Percentiles rank a stretch among this genome's conserved stretches.
Evolutionary conservation across 2,329 filamentous ascomycete genomes (phyloP).

Genomic region (Trichoderma breve): DNA sequence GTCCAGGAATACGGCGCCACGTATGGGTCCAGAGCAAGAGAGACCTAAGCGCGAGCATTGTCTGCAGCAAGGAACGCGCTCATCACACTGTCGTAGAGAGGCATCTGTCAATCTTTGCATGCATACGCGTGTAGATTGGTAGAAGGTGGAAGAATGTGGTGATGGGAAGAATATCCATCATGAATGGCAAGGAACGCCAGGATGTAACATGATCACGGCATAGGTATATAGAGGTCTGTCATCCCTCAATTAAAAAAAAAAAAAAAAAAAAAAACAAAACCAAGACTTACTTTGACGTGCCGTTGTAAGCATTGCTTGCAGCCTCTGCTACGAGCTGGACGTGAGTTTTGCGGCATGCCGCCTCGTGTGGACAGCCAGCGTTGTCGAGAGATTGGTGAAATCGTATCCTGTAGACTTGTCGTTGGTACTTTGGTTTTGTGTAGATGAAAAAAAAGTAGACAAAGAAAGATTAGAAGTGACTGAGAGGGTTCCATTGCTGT

Average conservation of each 20-base stretch:
- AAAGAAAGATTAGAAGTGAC: neutral
- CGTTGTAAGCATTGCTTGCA: neutral
- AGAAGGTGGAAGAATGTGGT: neutral
- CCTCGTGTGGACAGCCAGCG: neutral
- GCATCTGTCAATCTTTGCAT: neutral
- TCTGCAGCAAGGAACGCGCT: neutral
- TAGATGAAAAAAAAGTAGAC: neutral
- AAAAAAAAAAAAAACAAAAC: too few relatives aligned
- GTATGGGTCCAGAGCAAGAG: neutral
- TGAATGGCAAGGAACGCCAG: neutral
- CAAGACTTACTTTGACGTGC: neutral
- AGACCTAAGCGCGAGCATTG: neutral
- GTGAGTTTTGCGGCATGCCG: neutral
- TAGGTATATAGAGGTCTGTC: neutral
- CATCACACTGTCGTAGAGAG: neutral
- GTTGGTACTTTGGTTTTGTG: neutral
- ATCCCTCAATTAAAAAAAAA: neutral
- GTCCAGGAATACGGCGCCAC: neutral
- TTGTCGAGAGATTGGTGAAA: neutral
- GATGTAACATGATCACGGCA: neutral
- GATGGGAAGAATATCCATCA: neutral
- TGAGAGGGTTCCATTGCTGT: neutral
- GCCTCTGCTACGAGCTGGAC: neutral
- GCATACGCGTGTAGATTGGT: neutral
- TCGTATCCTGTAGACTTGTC: neutral